These are phyloP conservation scores for Harrya chromipes DNA, from an alignment of 768 basidiomycete genomes.

Conservation along the genomic window DNA sequence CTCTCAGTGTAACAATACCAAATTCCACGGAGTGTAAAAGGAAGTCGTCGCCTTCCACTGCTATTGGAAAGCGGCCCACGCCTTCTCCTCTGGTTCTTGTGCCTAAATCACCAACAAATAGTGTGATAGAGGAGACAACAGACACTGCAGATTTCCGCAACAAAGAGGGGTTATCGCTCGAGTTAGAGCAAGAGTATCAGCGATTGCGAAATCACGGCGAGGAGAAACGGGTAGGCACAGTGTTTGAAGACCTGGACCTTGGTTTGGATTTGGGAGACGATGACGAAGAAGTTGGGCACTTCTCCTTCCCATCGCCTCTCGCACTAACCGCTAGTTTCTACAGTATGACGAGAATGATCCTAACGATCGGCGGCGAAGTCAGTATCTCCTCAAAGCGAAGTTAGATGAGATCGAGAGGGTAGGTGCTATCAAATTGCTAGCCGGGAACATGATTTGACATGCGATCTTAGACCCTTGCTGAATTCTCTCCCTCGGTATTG, in stretches of 20 bases:
- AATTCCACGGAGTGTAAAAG: constrained; percentile 36
- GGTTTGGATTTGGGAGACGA: constrained; percentile 42
- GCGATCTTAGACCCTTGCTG: constrained; percentile 51
- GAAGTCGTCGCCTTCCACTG: constrained; percentile 35
- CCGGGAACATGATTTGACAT: constrained; percentile 9
- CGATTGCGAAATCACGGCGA: constrained; percentile 35
- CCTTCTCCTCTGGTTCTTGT: constrained; percentile 60
- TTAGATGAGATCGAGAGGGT: constrained; percentile 80
- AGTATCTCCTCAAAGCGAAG: constrained; percentile 68
- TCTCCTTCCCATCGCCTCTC: neutral
- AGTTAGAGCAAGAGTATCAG: constrained; percentile 29
- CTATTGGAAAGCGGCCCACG: constrained; percentile 39
- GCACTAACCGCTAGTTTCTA: constrained; percentile 13
- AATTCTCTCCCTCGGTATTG: constrained; percentile 57
- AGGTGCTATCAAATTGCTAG: constrained; percentile 16
- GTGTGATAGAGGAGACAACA: constrained; percentile 27
- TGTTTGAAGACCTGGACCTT: constrained; percentile 46
- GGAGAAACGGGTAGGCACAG: constrained; percentile 44
- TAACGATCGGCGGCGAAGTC: constrained; percentile 71
- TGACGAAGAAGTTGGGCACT: constrained; percentile 39
- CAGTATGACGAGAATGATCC: constrained; percentile 72
- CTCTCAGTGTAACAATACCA: constrained; percentile 37
- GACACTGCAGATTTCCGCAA: constrained; percentile 10
- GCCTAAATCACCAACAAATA: constrained; percentile 31
- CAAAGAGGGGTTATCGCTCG: constrained; percentile 20